Evolutionary conservation across 1,284 basidiomycete species (phyloP), one percentile per base, ranked within the genome.

Genomic region (Thecaphora frezii): DNA sequence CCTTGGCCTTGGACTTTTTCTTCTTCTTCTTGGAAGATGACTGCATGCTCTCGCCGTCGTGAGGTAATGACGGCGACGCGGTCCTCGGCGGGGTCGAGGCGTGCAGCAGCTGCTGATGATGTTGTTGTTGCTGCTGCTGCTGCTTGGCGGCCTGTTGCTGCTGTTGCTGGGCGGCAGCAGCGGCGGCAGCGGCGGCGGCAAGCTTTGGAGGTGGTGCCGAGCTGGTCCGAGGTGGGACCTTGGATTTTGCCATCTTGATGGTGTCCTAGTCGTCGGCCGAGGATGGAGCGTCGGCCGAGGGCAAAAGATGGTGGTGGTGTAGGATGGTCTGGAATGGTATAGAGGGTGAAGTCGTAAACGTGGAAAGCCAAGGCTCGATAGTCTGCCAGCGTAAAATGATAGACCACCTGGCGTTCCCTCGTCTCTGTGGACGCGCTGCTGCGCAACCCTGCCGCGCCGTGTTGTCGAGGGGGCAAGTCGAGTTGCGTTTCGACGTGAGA

Each of bases 1-100:
- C 55, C 46, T 72, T 74, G 28, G 56, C 59, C 49, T 74, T 74
- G 48, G 63, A 66, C 67, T 74, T 74, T 30, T 70, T 74, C 57
- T 73, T 73, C 62, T 73, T 71, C 65, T 71, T 74, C 53, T 73
- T 71, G 19, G 57, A 54, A 12, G 64, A 66, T 22, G 53, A 57
- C 40, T 57, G 54, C 16, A 51, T 46, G 24, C 25, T 55, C 49
- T 67, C 65, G 39, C 45, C 44, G 44, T 64, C 57, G 41, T 56
- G 59, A 12, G 53, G 49, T 19, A 56, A 63, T 45, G 47, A 44
- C 22, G 59, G 65, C 22, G 60, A 67, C 5, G 51, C 36, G 14
- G 60, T 59, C 33, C 60, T 51, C 18, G 61, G 54, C 30, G 58
- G 56, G 45, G 58, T 65, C 13, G 55, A 61, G 44, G 58, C 58